Evolutionary conservation across 2,329 filamentous ascomycete species (phyloP).

Genomic region (Fusarium metavorans): DNA sequence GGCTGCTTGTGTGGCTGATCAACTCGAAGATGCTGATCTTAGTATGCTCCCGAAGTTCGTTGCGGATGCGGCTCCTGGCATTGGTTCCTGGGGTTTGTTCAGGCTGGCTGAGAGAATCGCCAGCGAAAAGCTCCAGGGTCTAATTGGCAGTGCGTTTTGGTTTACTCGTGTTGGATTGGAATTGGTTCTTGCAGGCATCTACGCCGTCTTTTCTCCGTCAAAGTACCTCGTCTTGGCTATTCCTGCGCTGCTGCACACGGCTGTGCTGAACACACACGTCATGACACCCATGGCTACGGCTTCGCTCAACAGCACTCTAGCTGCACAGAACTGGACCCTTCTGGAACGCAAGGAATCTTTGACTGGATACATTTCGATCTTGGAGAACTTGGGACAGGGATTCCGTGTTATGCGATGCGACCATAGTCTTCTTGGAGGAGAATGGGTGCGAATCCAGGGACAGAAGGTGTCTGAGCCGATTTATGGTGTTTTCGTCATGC

Average conservation of each 20-base stretch:
- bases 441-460: constrained; percentile 77
- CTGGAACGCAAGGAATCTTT: constrained; percentile 86
- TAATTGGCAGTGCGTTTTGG: constrained; percentile 72
- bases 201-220: constrained; percentile 76
- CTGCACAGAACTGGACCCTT: constrained; percentile 76
- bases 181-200: constrained; percentile 72
- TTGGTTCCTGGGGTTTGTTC: constrained; percentile 75
- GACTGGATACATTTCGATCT: constrained; percentile 92
- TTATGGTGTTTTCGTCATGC: constrained; percentile 95
- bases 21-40: constrained; percentile 72
- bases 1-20: constrained; percentile 71
- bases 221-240: constrained; percentile 74
- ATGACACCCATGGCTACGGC: constrained; percentile 70
- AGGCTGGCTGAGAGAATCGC: constrained; percentile 61
- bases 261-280: constrained; percentile 80
- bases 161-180: constrained; percentile 81
- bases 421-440: constrained; percentile 91
- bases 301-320: constrained; percentile 75
- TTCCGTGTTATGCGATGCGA: constrained; percentile 92
- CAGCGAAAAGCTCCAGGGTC: constrained; percentile 55
- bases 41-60: constrained; percentile 66
- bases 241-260: constrained; percentile 79
- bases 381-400: constrained; percentile 77
- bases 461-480: constrained; percentile 81
- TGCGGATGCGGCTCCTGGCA: constrained; percentile 72